Base-by-base conservation (phyloP, 2,329 filamentous ascomycete species). In the Fusarium multiceps region DNA sequence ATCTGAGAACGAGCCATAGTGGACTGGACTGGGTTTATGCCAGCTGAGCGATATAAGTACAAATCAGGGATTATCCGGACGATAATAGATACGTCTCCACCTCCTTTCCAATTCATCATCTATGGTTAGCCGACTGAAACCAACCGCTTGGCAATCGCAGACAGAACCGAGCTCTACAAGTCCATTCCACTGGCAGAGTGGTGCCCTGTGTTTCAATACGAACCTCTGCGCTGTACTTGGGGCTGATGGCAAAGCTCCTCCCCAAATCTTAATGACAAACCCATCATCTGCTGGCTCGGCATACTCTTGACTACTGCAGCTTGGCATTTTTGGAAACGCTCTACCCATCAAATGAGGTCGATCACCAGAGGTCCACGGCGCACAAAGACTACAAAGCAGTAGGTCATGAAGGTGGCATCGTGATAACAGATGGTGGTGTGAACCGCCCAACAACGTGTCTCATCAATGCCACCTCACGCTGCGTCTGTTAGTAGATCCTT, bases 391-490 rank as follows among this genome's bases (percentile, higher is more conserved):
- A 20, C 20, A n/a, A 28, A 28, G 12, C 11, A 40, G n/a, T 9
- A 28, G 11, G 10, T 20, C 12, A 28, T 16, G 28, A 43, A 43
- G 34, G 37, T 54, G 20, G 28, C 21, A 58, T 34, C 10, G 20
- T 42, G 27, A 16, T 57, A n/a, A 14, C 10, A 37, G 12, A 13
- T 42, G 46, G 25, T 57, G 37, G 27, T 57, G 34, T 18, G 27
- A 53, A 51, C 27, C 32, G 34, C n/a, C 53, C 53, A 55, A 55
- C 46, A 51, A 18, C 23, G 25, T 50, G 46, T 42, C 47, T 43
- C 27, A 58, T 25, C 37, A 34, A 32, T 58, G 37, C 47, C 37
- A 58, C 55, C 51, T 43, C 47, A 53, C 14, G 7, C 28, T 37
- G 42, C 42, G 21, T 55, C 20, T 48, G 14, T 48, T 37, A n/a